phyloP scores from a whole-genome alignment of 345 rosid genomes.

The Excoecaria agallocha region DNA sequence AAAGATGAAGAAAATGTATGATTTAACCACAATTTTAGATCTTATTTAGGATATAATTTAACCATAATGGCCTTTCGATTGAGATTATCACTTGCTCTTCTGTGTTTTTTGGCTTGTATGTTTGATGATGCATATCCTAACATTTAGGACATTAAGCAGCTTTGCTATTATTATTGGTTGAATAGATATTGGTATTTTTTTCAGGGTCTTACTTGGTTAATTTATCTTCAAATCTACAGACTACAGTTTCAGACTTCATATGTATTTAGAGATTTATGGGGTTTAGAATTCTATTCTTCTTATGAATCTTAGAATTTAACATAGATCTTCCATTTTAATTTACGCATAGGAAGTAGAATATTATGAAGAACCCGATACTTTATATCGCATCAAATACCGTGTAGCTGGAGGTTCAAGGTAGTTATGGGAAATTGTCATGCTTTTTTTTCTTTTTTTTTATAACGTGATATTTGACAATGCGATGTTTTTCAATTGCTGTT shows the following conservation, averaged over 20 bases:
- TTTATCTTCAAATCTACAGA: slow-evolving; percentile 95
- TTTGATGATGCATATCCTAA: no score
- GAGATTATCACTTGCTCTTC: no score
- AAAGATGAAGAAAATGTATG: no score
- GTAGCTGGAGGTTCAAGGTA: slow-evolving; percentile 91
- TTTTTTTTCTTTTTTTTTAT: background rate
- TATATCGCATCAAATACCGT: slow-evolving; percentile 86
- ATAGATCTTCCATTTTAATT: background rate
- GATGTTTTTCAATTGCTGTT: background rate
- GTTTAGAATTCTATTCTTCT: slow-evolving; percentile 10
- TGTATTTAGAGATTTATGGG: slow-evolving; percentile 29
- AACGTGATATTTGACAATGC: background rate
- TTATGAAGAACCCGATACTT: slow-evolving; percentile 82
- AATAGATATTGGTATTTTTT: slow-evolving; percentile 23
- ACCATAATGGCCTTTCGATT: no score
- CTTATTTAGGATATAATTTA: no score
- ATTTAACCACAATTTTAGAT: no score
- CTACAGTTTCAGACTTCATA: slow-evolving; percentile 96
- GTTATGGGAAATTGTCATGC: background rate
- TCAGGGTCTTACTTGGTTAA: slow-evolving; percentile 95
- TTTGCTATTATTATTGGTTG: slow-evolving; percentile 12
- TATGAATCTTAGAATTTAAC: slow-evolving; percentile 8
- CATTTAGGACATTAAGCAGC: background rate
- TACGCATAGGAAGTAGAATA: slow-evolving; percentile 85
- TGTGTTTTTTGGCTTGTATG: background rate